These are phyloP conservation scores for Claviceps quebecensis DNA, from an alignment of 2,329 filamentous ascomycete genomes.

Conservation along the genomic window DNA sequence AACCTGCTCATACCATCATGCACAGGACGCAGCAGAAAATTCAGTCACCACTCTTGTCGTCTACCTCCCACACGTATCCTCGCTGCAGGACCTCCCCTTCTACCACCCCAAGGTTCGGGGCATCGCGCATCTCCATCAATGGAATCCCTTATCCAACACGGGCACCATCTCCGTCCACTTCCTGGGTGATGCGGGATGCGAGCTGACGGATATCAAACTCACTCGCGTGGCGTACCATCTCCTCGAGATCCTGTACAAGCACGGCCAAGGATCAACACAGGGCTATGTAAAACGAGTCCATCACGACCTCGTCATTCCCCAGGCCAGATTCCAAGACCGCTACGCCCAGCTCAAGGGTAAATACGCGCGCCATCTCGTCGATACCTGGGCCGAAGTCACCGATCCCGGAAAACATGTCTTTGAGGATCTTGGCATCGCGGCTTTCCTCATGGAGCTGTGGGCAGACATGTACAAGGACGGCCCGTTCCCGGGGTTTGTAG, in stretches of 20 bases:
- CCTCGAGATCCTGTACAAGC: constrained; percentile 56
- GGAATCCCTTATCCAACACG: constrained; percentile 26
- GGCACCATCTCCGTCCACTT: constrained; percentile 49
- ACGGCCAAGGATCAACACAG: constrained; percentile 47
- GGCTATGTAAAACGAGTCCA: constrained; percentile 72
- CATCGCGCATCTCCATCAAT: constrained; percentile 64
- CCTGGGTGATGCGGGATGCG: constrained; percentile 30
- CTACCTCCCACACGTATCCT: constrained; percentile 60
- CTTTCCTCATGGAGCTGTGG: constrained; percentile 91
- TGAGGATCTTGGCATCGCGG: constrained; percentile 80
- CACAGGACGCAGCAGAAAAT: constrained; percentile 11
- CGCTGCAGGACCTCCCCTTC: constrained; percentile 56
- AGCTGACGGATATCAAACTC: constrained; percentile 31
- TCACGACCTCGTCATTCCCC: constrained; percentile 69
- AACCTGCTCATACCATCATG: constrained; percentile 60
- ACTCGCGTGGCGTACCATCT: constrained; percentile 55
- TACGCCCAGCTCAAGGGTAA: constrained; percentile 68
- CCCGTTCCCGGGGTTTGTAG: constrained; percentile 76
- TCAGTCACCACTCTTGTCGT: constrained; percentile 36
- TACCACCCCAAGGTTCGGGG: constrained; percentile 71
- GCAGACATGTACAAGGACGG: constrained; percentile 54
- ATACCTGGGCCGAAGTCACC: constrained; percentile 73
- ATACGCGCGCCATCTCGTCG: constrained; percentile 58
- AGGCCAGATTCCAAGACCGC: constrained; percentile 64
- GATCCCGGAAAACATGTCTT: constrained; percentile 89